These are phyloP conservation scores for Penicillium cinerascens DNA, from an alignment of 495 filamentous ascomycete genomes.

Conservation along the genomic window DNA sequence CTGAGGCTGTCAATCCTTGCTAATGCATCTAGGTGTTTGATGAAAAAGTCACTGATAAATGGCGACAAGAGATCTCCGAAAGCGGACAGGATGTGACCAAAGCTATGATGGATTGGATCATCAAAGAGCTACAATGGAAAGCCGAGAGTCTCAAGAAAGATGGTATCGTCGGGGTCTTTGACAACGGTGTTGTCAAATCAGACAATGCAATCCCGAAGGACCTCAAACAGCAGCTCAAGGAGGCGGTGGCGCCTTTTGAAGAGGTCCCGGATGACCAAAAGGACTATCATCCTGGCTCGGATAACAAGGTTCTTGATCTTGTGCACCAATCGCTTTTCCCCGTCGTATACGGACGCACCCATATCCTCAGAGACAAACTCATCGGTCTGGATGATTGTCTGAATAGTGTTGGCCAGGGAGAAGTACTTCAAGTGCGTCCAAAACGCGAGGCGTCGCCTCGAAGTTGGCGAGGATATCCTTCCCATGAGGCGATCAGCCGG, in stretches of 20 bases:
- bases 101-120: conserved; percentile 49
- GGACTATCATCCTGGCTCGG: conserved; percentile 58
- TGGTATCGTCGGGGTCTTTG: conserved; percentile 26
- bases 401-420: conserved; percentile 38
- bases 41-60: conserved; percentile 36
- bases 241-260: conserved; percentile 34
- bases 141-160: conserved; percentile 25
- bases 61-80: conserved; percentile 31
- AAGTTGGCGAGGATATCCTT: not conserved
- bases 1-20: not conserved
- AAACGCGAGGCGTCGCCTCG: not conserved
- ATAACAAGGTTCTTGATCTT: conserved; percentile 54
- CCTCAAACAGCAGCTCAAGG: conserved; percentile 18
- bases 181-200: conserved; percentile 36
- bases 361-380: conserved; percentile 35
- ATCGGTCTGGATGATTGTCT: conserved; percentile 42
- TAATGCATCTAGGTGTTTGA: conserved; percentile 36
- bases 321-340: conserved; percentile 62
- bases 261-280: conserved; percentile 42
- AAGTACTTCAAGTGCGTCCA: conserved; percentile 14
- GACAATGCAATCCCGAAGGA: conserved; percentile 29
- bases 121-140: conserved; percentile 50
- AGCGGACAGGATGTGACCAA: conserved; percentile 32
- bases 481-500: not conserved
- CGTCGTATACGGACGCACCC: conserved; percentile 51